Conservation (phyloP, 2,329 filamentous ascomycete species). For the Juglanconis sp. region DNA sequence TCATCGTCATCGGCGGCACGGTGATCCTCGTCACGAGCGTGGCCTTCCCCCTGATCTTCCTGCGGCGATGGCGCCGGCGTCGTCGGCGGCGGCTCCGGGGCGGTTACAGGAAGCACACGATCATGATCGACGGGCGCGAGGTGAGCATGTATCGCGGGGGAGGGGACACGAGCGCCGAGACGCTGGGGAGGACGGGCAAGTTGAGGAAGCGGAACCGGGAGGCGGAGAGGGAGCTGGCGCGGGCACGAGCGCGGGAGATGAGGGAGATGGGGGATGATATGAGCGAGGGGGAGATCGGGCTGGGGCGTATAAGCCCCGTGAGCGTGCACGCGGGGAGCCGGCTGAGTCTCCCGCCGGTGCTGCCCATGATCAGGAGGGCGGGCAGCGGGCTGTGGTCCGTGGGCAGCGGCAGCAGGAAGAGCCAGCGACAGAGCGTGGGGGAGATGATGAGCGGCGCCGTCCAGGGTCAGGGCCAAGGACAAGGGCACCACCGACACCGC, state of each 20-base stretch:
- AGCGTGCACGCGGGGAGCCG: neutral
- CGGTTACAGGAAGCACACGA: neutral
- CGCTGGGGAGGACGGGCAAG: neutral
- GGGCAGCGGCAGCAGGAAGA: neutral
- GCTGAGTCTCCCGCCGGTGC: conserved; percentile 7
- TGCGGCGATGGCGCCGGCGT: conserved; percentile 35
- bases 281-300: conserved; percentile 10
- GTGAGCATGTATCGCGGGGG: conserved; percentile 5
- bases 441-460: neutral
- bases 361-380: conserved; percentile 25
- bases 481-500: conserved; percentile 24
- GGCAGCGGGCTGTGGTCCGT: conserved; percentile 8
- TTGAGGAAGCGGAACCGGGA: conserved; percentile 8
- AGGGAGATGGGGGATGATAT: neutral
- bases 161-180: conserved; percentile 8
- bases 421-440: neutral
- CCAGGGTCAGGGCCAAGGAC: neutral
- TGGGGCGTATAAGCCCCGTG: conserved; percentile 5
- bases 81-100: conserved; percentile 20
- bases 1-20: conserved; percentile 47
- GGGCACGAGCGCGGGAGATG: neutral
- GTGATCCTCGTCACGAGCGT: conserved; percentile 38
- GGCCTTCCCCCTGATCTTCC: conserved; percentile 39
- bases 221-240: neutral
- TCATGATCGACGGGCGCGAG: neutral